Evolutionary conservation across 495 filamentous ascomycete genomes (phyloP).

Genomic region (Penicillium egyptiacum): DNA sequence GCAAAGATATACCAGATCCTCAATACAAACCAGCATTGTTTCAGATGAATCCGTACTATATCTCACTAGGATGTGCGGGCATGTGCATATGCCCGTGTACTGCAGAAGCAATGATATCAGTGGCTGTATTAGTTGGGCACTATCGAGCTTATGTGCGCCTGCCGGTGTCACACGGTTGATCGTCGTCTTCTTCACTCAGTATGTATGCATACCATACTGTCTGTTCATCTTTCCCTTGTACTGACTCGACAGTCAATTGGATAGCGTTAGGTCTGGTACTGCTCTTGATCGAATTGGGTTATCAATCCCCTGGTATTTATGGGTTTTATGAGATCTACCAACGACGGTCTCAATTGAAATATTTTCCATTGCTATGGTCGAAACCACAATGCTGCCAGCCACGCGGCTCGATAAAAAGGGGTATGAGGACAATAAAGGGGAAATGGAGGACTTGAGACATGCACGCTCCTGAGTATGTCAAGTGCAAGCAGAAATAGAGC

Average conservation of each 20-base stretch:
- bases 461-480: constrained; percentile 26
- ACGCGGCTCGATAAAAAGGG: constrained; percentile 24
- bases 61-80: neutral
- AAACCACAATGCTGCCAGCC: constrained; percentile 24
- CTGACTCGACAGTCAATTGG: neutral
- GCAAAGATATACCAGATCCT: neutral
- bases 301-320: neutral
- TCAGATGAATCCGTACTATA: neutral
- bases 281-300: neutral
- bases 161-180: neutral
- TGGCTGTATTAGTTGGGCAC: neutral
- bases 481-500: constrained; percentile 19
- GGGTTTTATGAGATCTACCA: neutral
- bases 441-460: constrained; percentile 28
- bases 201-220: neutral
- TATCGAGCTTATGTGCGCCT: neutral
- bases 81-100: neutral
- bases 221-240: neutral
- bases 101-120: constrained; percentile 6
- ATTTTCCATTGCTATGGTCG: constrained; percentile 19
- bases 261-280: neutral
- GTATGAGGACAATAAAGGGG: constrained; percentile 18
- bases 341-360: neutral
- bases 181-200: neutral
- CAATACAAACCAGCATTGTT: neutral